These are phyloP conservation scores for Phytopythium litorale DNA, from an alignment of 352 stramenopile species.

Conservation along the genomic window DNA sequence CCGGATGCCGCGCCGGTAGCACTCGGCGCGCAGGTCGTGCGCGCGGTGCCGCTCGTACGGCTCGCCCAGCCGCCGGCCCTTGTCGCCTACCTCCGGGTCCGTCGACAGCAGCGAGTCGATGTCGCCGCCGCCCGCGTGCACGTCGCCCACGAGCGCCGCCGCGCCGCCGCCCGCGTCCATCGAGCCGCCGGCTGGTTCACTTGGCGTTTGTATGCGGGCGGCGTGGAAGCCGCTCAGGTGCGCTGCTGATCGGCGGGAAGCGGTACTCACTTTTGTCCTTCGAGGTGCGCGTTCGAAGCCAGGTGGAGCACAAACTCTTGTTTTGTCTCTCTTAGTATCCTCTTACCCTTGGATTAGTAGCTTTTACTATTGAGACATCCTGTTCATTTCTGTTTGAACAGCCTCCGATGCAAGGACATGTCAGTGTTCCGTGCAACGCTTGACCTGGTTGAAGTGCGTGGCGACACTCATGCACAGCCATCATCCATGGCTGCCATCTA, in stretches of 20 bases:
- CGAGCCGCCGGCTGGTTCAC: background rate
- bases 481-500: background rate
- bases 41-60: slow-evolving; percentile 74
- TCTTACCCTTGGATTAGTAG: too few species aligned
- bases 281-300: background rate
- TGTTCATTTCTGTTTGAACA: too few species aligned
- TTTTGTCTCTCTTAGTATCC: background rate
- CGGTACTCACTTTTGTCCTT: background rate
- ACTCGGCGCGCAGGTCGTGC: slow-evolving; percentile 73
- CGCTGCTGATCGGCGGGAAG: background rate
- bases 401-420: background rate
- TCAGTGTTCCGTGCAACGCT: background rate
- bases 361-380: too few species aligned
- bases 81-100: slow-evolving; percentile 23
- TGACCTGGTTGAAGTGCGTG: background rate
- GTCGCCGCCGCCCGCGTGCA: slow-evolving; percentile 45
- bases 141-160: slow-evolving; percentile 29
- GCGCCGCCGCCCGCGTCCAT: slow-evolving; percentile 14
- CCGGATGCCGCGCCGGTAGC: slow-evolving; percentile 68
- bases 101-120: slow-evolving; percentile 68
- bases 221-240: background rate
- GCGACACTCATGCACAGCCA: background rate
- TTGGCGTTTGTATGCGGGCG: background rate
- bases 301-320: background rate
- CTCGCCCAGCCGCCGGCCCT: slow-evolving; percentile 43